Conservation (phyloP, 441 rosid genomes). For the Manihot esculenta region DNA sequence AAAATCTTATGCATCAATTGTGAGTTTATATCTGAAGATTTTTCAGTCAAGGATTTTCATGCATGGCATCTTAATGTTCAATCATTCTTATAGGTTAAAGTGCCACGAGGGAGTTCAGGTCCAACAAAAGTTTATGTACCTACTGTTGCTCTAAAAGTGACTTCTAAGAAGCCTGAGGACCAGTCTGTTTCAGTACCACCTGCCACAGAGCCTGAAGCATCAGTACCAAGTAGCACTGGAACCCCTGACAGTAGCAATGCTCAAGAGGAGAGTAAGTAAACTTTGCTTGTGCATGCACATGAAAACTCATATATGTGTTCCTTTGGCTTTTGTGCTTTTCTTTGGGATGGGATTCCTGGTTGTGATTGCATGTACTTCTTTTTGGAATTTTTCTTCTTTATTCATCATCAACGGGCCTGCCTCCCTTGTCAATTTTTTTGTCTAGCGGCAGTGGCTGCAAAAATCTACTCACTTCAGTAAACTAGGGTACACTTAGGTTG, state of each 20-base stretch:
- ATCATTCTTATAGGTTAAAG: conserved; percentile 48
- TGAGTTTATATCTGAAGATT: conserved; percentile 33
- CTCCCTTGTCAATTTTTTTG: too few relatives aligned
- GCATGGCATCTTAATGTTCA: conserved; percentile 14
- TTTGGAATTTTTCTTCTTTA: too few relatives aligned
- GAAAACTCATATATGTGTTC: background rate
- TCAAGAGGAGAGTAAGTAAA: conserved; percentile 47
- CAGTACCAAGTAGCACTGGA: conserved; percentile 30
- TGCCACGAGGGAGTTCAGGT: conserved; percentile 37
- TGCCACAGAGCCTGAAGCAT: conserved; percentile 34
- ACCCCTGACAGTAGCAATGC: conserved; percentile 31
- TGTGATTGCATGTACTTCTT: too few relatives aligned
- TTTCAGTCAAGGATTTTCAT: conserved; percentile 16
- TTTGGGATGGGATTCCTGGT: too few relatives aligned
- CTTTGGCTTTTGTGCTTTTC: too few relatives aligned
- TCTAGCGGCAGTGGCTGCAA: too few relatives aligned
- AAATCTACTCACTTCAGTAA: too few relatives aligned
- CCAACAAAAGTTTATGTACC: conserved; percentile 44
- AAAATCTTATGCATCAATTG: conserved; percentile 74
- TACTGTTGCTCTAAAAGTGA: conserved; percentile 30
- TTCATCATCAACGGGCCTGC: too few relatives aligned
- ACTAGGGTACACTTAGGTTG: too few relatives aligned
- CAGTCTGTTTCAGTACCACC: conserved; percentile 27
- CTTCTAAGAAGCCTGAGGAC: conserved; percentile 34
- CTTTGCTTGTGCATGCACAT: conserved; percentile 1